Conservation (phyloP, 495 filamentous ascomycete species). For the Penicillium cinerascens region DNA sequence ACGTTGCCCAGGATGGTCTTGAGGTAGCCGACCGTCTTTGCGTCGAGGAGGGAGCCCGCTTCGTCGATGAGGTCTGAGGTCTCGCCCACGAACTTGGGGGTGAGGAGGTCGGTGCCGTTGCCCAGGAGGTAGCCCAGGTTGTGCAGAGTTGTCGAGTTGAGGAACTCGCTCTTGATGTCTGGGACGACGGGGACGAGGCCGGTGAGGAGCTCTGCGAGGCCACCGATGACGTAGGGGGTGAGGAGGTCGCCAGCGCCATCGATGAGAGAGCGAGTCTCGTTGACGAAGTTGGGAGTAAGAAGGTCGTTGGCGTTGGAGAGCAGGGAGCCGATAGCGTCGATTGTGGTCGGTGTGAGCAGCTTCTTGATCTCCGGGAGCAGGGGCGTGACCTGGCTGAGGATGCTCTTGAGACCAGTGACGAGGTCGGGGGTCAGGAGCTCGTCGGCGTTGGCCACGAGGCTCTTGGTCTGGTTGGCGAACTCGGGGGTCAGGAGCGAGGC, state of each 20-base stretch:
- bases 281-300: slow-evolving; percentile 35
- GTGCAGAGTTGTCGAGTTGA: slow-evolving; percentile 33
- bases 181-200: slow-evolving; percentile 31
- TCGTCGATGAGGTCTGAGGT: slow-evolving; percentile 33
- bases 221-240: slow-evolving; percentile 23
- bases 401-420: slow-evolving; percentile 33
- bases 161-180: slow-evolving; percentile 23
- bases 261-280: slow-evolving; percentile 37
- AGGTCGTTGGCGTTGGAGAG: slow-evolving; percentile 40
- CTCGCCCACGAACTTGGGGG: slow-evolving; percentile 29
- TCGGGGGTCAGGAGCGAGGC: slow-evolving; percentile 28
- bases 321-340: slow-evolving; percentile 34
- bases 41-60: slow-evolving; percentile 34
- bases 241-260: slow-evolving; percentile 40
- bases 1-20: slow-evolving; percentile 31
- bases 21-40: slow-evolving; percentile 32
- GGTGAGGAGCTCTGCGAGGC: slow-evolving; percentile 30
- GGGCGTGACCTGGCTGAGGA: slow-evolving; percentile 35
- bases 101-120: slow-evolving; percentile 36
- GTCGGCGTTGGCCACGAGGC: slow-evolving; percentile 21
- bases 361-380: slow-evolving; percentile 30
- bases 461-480: slow-evolving; percentile 28
- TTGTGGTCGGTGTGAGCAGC: slow-evolving; percentile 27
- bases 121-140: slow-evolving; percentile 35
- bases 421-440: slow-evolving; percentile 36